These are phyloP conservation scores for Phascolomyces articulosus DNA, from an alignment of 371 early-diverging fungal species.

Conservation along the genomic window DNA sequence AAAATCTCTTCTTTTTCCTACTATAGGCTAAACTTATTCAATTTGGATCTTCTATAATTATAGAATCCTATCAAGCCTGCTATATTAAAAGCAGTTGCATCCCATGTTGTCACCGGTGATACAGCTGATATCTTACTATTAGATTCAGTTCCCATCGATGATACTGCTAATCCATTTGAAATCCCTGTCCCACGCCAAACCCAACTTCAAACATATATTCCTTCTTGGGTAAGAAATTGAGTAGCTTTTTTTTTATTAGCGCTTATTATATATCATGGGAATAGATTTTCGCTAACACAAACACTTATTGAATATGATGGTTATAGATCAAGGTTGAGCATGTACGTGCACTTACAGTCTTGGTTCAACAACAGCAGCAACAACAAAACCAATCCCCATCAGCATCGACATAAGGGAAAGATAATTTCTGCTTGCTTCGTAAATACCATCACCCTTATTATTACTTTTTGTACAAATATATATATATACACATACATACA, in stretches of 20 bases:
- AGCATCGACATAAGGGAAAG: background rate
- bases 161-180: conserved; percentile 64
- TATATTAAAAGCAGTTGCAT: conserved; percentile 87
- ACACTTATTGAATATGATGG: background rate
- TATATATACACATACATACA: too few species aligned
- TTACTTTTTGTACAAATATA: too few species aligned
- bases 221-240: conserved; percentile 44
- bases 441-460: background rate
- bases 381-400: background rate
- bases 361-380: conserved; percentile 4
- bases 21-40: too few species aligned
- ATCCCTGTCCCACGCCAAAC: conserved; percentile 60
- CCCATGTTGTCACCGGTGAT: conserved; percentile 85
- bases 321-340: conserved; percentile 12
- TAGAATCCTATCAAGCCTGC: conserved; percentile 85
- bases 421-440: background rate
- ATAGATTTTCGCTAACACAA: too few species aligned
- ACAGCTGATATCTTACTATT: conserved; percentile 86
- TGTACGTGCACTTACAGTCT: conserved; percentile 11
- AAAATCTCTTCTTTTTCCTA: background rate
- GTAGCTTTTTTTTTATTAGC: background rate
- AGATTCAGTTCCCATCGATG: conserved; percentile 83
- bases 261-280: too few species aligned
- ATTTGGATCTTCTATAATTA: background rate
- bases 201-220: conserved; percentile 58